Evolutionary conservation across 1,284 basidiomycete genomes (phyloP).

Genomic region (Leccinum griseonigrum): DNA sequence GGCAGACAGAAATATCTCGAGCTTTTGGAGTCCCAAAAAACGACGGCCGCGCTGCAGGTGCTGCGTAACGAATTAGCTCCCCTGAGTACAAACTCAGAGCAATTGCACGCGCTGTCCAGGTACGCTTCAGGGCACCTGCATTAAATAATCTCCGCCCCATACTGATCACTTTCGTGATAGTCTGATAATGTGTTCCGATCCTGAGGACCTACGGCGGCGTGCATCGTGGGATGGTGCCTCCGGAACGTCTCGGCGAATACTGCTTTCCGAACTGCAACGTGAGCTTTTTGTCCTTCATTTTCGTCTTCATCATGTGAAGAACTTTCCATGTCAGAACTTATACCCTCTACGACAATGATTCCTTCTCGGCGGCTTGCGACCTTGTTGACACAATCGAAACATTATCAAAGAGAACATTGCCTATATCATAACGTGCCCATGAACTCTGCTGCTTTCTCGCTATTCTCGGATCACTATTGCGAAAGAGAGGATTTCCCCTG

Average conservation of each 20-base stretch:
- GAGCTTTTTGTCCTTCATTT: slow-evolving; percentile 26
- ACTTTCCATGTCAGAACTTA: slow-evolving; percentile 56
- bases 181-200: slow-evolving; percentile 85
- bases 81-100: slow-evolving; percentile 71
- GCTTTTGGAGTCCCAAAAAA: slow-evolving; percentile 81
- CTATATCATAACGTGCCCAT: slow-evolving; percentile 76
- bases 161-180: slow-evolving; percentile 40
- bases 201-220: slow-evolving; percentile 78
- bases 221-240: slow-evolving; percentile 89
- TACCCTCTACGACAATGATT: slow-evolving; percentile 90
- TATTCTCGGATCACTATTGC: slow-evolving; percentile 87
- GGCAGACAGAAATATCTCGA: slow-evolving; percentile 97
- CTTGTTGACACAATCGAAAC: slow-evolving; percentile 84
- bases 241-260: slow-evolving; percentile 72
- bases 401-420: slow-evolving; percentile 76
- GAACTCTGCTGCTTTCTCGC: slow-evolving; percentile 63
- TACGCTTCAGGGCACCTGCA: slow-evolving; percentile 31
- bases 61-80: slow-evolving; percentile 87
- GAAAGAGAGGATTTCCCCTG: slow-evolving; percentile 81
- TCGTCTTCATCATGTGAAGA: background rate
- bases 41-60: slow-evolving; percentile 81
- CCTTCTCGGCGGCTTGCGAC: slow-evolving; percentile 85
- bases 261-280: slow-evolving; percentile 87
- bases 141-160: background rate
- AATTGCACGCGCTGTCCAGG: slow-evolving; percentile 85